Conservation (phyloP, 768 basidiomycete genomes). For the Trametes villosa region DNA sequence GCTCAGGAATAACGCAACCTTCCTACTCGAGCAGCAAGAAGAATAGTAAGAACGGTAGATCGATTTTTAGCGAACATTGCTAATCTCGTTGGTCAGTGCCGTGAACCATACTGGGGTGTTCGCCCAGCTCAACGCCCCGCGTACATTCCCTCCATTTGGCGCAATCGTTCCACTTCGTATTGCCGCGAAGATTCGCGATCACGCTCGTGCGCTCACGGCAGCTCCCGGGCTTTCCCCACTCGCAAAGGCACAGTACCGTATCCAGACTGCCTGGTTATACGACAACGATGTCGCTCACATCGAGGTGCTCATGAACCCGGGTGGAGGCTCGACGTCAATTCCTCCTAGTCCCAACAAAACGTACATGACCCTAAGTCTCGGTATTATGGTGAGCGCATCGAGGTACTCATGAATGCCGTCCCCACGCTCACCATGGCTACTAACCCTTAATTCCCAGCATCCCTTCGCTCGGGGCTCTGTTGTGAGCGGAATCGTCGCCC, state of each 20-base stretch:
- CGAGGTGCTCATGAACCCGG: slow-evolving; percentile 9
- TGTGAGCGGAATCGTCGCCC: not conserved
- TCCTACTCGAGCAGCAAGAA: not conserved
- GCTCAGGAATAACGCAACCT: slow-evolving; percentile 8
- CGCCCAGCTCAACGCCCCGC: not conserved
- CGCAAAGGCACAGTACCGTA: not conserved
- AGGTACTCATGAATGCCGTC: not conserved
- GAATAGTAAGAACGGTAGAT: not conserved
- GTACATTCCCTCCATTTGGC: not conserved
- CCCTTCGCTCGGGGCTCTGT: slow-evolving; percentile 3
- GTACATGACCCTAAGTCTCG: not conserved
- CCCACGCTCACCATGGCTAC: too few relatives aligned
- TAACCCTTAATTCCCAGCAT: slow-evolving; percentile 2
- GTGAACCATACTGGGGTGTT: not conserved
- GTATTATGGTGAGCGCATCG: not conserved
- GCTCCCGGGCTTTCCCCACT: not conserved
- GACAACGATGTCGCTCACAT: not conserved
- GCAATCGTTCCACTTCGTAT: not conserved
- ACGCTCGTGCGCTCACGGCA: not conserved
- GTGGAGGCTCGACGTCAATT: not conserved
- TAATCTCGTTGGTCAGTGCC: not conserved
- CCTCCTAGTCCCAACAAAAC: not conserved
- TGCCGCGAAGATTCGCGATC: not conserved
- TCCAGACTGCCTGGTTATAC: not conserved
- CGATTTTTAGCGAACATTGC: not conserved